Evolutionary conservation across 129 eudicot genomes (phyloP).

Genomic region (Mikania micrantha): DNA sequence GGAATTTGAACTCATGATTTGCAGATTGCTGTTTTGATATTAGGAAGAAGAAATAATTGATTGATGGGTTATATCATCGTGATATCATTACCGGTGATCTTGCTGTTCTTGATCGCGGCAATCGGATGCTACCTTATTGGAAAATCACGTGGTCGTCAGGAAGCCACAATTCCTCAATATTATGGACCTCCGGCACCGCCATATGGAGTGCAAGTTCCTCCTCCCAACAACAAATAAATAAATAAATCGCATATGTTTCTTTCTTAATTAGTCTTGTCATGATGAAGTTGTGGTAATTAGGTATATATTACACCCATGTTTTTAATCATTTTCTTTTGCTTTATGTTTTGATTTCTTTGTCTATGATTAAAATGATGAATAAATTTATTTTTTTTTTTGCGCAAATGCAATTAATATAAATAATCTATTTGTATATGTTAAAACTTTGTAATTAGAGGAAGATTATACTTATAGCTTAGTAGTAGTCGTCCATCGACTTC

Average conservation of each 20-base stretch:
- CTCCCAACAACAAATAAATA: constrained; percentile 10
- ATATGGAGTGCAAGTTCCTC: constrained; percentile 21
- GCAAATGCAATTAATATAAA: no score
- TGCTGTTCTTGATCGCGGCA: constrained; percentile 16
- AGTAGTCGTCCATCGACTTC: no score
- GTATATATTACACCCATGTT: constrained; percentile 4
- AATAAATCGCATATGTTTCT: constrained; percentile 3
- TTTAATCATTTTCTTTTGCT: background rate
- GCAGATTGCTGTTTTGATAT: background rate
- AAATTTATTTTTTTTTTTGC: no score
- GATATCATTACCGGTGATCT: constrained; percentile 27
- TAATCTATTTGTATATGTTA: no score
- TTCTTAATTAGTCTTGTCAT: background rate
- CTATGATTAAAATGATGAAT: no score
- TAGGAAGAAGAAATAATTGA: no score
- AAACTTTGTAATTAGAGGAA: no score
- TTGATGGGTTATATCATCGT: constrained; percentile 28
- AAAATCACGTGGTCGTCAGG: constrained; percentile 19
- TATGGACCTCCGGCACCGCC: constrained; percentile 38
- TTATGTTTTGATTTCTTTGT: no score
- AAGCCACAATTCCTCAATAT: constrained; percentile 22
- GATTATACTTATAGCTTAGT: no score
- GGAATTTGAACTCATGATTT: no score
- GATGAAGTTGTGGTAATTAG: background rate
- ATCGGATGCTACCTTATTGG: constrained; percentile 29